phyloP scores from a whole-genome alignment of 768 basidiomycete genomes.

The Chlorophyllum brunneum region DNA sequence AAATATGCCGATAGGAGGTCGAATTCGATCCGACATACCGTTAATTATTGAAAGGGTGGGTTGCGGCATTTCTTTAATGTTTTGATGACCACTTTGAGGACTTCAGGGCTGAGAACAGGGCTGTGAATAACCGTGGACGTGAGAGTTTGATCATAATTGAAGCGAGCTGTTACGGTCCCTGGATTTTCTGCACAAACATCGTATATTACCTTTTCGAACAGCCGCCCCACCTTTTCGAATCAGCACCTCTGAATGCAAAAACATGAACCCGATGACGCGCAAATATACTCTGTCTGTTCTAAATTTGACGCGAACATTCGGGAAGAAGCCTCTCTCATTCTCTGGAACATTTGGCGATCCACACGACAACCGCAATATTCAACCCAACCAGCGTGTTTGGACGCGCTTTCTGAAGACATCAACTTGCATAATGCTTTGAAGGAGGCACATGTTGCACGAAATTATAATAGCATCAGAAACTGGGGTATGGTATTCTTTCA shows the following conservation, averaged over 20 bases:
- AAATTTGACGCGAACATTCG: slow-evolving; percentile 33
- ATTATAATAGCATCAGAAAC: slow-evolving; percentile 29
- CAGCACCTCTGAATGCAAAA: neutral
- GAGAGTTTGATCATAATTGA: too few relatives aligned
- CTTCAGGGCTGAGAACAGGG: too few relatives aligned
- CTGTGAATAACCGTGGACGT: too few relatives aligned
- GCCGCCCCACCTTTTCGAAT: too few relatives aligned
- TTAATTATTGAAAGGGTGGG: too few relatives aligned
- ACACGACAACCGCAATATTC: slow-evolving; percentile 23
- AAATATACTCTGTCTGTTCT: slow-evolving; percentile 25
- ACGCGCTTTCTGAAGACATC: slow-evolving; percentile 26
- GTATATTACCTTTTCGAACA: too few relatives aligned
- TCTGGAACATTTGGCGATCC: slow-evolving; percentile 36
- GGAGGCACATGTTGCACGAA: slow-evolving; percentile 22
- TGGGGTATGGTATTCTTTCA: slow-evolving; percentile 24
- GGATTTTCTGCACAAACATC: too few relatives aligned
- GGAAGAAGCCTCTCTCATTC: slow-evolving; percentile 37
- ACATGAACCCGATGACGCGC: slow-evolving; percentile 19
- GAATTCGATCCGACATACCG: too few relatives aligned
- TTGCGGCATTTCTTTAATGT: too few relatives aligned
- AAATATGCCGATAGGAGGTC: too few relatives aligned
- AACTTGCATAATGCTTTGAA: slow-evolving; percentile 31
- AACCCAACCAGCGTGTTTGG: slow-evolving; percentile 30
- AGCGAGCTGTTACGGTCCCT: too few relatives aligned
- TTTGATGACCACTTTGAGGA: too few relatives aligned